These are phyloP conservation scores for Penicillium coffeae DNA, from an alignment of 495 filamentous ascomycete species.

Conservation along the genomic window DNA sequence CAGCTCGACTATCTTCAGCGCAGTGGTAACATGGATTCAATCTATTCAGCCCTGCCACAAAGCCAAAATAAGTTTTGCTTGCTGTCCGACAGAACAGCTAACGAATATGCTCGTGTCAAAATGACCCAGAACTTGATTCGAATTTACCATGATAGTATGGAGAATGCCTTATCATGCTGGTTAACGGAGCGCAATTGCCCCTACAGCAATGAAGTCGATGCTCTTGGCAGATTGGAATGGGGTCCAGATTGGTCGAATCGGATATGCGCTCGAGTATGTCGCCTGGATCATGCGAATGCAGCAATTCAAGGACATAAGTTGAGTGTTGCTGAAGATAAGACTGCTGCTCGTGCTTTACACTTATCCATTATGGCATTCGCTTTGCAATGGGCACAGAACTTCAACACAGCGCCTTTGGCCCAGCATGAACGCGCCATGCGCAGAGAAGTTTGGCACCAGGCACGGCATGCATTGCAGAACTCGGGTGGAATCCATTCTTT, in stretches of 20 bases:
- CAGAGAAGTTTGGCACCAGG: conserved; percentile 42
- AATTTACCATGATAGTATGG: conserved; percentile 48
- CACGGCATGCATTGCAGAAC: conserved; percentile 32
- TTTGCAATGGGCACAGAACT: conserved; percentile 41
- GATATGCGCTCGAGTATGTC: conserved; percentile 41
- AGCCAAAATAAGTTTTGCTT: not conserved
- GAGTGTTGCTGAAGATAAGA: conserved; percentile 31
- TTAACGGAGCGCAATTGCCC: conserved; percentile 45
- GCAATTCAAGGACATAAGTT: conserved; percentile 27
- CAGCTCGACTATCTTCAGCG: not conserved
- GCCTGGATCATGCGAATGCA: conserved; percentile 32
- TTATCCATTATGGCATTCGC: conserved; percentile 45
- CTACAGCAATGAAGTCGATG: conserved; percentile 21
- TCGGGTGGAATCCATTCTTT: conserved; percentile 39
- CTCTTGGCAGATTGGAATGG: conserved; percentile 23
- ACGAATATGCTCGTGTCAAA: conserved; percentile 20
- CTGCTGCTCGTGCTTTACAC: conserved; percentile 35
- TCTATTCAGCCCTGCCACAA: no score
- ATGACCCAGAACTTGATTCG: conserved; percentile 35
- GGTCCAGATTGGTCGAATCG: conserved; percentile 41
- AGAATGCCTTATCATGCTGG: conserved; percentile 47
- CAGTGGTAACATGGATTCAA: no score
- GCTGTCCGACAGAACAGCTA: conserved; percentile 15
- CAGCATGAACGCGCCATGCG: conserved; percentile 34
- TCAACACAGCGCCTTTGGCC: conserved; percentile 2